These are phyloP conservation scores for Geotrichum fermentans DNA, from an alignment of 1,139 yeast genomes.

Conservation along the genomic window DNA sequence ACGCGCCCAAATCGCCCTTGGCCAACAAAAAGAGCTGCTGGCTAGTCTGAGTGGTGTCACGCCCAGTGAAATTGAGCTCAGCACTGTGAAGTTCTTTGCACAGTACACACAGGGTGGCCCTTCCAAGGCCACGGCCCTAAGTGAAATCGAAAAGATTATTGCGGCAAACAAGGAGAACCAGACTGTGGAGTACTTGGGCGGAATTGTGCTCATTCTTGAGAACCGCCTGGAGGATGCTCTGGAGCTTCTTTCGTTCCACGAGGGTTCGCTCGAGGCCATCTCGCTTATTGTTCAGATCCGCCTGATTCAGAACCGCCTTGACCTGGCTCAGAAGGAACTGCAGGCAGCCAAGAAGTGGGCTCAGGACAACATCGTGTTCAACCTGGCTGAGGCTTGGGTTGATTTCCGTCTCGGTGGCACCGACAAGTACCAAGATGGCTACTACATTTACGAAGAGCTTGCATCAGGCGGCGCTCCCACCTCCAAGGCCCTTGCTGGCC, in stretches of 20 bases:
- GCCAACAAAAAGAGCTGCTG: constrained; percentile 34
- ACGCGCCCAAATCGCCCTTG: constrained; percentile 38
- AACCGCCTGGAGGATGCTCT: constrained; percentile 36
- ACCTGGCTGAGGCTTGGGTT: constrained; percentile 60
- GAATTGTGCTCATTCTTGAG: constrained; percentile 33
- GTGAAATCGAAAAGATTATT: constrained; percentile 23
- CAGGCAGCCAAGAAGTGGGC: constrained; percentile 45
- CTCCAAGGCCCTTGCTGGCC: constrained; percentile 47
- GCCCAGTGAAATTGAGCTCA: constrained; percentile 21
- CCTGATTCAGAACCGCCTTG: constrained; percentile 35
- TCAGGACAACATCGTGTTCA: constrained; percentile 63
- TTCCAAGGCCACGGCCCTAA: constrained; percentile 20
- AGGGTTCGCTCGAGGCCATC: constrained; percentile 37
- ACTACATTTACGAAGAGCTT: constrained; percentile 70
- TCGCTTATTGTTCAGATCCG: constrained; percentile 39
- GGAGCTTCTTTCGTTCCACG: constrained; percentile 31
- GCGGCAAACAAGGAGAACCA: constrained; percentile 25
- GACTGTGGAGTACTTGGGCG: constrained; percentile 36
- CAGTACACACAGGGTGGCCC: constrained; percentile 18
- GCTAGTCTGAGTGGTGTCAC: constrained; percentile 24
- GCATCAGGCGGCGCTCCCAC: constrained; percentile 45
- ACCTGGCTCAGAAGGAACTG: constrained; percentile 36
- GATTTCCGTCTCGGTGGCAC: constrained; percentile 55
- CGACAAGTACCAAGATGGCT: constrained; percentile 54
- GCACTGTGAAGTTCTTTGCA: constrained; percentile 31